Evolutionary conservation across 345 rosid species (phyloP), one percentile per base, ranked within the genome.

Genomic region (Pseudoturritis turrita): DNA sequence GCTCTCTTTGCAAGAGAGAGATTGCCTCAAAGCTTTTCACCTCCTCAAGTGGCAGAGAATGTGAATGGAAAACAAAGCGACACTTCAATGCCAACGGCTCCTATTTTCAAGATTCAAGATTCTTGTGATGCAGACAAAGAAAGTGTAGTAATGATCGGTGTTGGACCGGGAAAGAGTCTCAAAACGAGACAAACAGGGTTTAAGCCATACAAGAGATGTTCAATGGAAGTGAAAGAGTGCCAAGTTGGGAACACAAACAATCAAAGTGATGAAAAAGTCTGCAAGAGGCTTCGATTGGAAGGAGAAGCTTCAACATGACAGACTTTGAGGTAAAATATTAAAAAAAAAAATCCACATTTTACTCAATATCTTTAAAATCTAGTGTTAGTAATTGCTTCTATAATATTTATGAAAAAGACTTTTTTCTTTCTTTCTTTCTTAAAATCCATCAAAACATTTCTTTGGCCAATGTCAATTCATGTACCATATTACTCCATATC

Each of bases 11-110:
- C 95, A 23, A 84, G 97, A 71, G 84, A 87, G 79, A 79, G 79
- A 70, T 75, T 94, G 73, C 98, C 98, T 25, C 98, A 94, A 77
- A 91, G 98, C 88, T 94, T 94, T 83, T 94, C 95, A 46, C 98
- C 90, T 76, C 87, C 85, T 17, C 84, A 28, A 45, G 80, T 72
- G 57, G 78, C 69, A 63, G 67, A 62, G 36, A 58, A 53, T 65
- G 67, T 10, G 64, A 72, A 73, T 37, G 45, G 71, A 4, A 81
- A 77, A 63, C 75, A 72, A 49, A 79, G 57, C 55, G 77, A 67
- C 36, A 76, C 76, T 26, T 70, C 81, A n/a, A 57, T 26, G 25
- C 15, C 55, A 39, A 7, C 29, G 77, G 65, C 76, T 28, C 67
- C 82, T 44, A 84, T 77, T 65, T 81, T 86, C 74, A 72, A 75